Conservation (phyloP, 208 protist genomes). For the Acanthamoeba divionensis region DNA sequence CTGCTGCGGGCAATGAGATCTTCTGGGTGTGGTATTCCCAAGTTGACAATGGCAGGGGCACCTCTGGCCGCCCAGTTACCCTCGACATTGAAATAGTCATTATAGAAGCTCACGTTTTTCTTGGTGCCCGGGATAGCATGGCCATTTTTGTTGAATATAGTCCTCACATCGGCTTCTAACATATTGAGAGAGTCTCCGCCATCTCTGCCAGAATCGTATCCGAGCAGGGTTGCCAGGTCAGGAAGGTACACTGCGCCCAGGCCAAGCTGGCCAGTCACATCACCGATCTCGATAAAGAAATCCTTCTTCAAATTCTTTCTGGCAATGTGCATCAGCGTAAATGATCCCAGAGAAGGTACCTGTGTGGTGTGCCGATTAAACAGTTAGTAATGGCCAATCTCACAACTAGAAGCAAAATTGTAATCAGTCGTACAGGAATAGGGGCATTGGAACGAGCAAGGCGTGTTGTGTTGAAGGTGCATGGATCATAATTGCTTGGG, state of each 20-base stretch:
- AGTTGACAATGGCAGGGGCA: neutral
- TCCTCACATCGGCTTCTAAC: neutral
- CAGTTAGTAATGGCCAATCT: no score
- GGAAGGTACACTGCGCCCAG: neutral
- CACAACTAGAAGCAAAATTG: no score
- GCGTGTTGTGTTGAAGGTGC: neutral
- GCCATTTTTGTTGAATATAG: neutral
- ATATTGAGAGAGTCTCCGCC: neutral
- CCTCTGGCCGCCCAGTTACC: neutral
- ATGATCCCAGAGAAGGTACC: neutral
- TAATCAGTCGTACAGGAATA: no score
- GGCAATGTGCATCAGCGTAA: neutral
- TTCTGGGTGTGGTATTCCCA: neutral
- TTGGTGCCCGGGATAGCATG: neutral
- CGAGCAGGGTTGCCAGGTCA: neutral
- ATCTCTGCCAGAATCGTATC: neutral
- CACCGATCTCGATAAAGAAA: neutral
- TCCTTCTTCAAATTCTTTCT: neutral
- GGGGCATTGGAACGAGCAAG: neutral
- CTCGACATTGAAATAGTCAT: neutral
- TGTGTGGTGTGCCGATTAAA: no score
- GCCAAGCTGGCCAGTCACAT: neutral
- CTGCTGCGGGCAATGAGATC: neutral
- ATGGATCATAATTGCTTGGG: neutral
- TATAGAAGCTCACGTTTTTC: neutral